Evolutionary conservation across 2,329 filamentous ascomycete genomes (phyloP).

Genomic region (Pseudocercospora musae): DNA sequence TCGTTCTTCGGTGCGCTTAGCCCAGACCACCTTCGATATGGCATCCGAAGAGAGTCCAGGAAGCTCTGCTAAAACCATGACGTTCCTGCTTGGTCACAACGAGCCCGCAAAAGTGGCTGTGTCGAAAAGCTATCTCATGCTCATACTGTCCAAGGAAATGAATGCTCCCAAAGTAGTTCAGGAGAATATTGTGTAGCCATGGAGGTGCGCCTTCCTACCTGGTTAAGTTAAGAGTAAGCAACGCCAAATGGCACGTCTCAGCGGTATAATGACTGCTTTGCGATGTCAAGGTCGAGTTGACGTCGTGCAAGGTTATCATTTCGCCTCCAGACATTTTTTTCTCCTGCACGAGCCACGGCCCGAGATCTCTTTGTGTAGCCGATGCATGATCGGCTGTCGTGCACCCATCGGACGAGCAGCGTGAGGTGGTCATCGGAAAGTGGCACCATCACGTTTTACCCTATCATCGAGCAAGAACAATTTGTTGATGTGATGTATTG

Average conservation of each 20-base stretch:
- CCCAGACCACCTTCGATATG: background rate
- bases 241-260: background rate
- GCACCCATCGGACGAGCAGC: background rate
- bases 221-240: background rate
- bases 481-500: background rate
- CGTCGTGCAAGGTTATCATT: conserved; percentile 2
- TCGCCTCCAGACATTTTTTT: background rate
- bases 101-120: background rate
- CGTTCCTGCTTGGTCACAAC: background rate
- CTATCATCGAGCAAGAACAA: background rate
- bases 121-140: background rate
- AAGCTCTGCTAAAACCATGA: background rate
- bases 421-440: background rate
- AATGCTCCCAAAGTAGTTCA: background rate
- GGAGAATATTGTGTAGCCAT: background rate
- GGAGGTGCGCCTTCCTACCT: background rate
- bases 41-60: background rate
- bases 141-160: background rate
- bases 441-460: background rate
- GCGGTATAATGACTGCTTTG: background rate
- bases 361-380: background rate
- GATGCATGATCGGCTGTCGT: background rate
- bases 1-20: background rate
- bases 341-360: background rate
- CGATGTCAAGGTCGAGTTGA: background rate